Evolutionary conservation across 2,329 filamentous ascomycete species (phyloP).

Genomic region (Xylaria hypoxylon): DNA sequence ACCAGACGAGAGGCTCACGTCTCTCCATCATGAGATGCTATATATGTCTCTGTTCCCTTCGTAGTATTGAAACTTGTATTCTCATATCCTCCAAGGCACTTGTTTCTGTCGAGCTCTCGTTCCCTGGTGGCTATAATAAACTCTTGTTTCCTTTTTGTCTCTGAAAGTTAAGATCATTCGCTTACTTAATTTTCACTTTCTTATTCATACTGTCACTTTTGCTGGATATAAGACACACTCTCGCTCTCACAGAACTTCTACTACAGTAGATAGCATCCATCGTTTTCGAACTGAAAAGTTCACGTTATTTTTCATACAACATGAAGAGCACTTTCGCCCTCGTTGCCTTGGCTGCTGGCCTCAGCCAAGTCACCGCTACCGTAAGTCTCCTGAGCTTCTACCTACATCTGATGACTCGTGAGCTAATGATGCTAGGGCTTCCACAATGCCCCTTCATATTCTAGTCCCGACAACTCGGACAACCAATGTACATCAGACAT

Average conservation of each 20-base stretch:
- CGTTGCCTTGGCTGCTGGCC: constrained; percentile 63
- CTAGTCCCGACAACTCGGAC: constrained; percentile 76
- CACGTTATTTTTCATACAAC: constrained; percentile 44
- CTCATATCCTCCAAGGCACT: constrained; percentile 43
- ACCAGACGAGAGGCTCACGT: constrained; percentile 42
- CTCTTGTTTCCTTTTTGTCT: constrained; percentile 51
- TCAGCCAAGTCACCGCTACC: constrained; percentile 63
- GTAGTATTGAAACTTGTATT: constrained; percentile 26
- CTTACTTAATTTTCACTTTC: constrained; percentile 61
- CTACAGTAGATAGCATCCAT: constrained; percentile 22
- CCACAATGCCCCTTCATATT: constrained; percentile 63
- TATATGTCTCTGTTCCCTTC: constrained; percentile 46
- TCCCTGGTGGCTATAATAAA: constrained; percentile 47
- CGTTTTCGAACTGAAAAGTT: constrained; percentile 29
- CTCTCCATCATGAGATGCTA: constrained; percentile 44
- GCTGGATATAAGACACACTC: constrained; percentile 40
- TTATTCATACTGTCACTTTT: constrained; percentile 42
- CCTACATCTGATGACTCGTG: background rate
- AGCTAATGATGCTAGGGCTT: constrained; percentile 41
- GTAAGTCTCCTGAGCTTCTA: constrained; percentile 47
- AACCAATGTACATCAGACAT: constrained; percentile 82
- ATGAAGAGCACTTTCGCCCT: constrained; percentile 66
- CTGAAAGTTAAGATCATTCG: constrained; percentile 66
- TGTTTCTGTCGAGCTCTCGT: constrained; percentile 48
- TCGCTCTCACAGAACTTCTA: constrained; percentile 39